Base-by-base conservation (phyloP, 148 eudicot species). In the Vaccinium macrocarpon region DNA sequence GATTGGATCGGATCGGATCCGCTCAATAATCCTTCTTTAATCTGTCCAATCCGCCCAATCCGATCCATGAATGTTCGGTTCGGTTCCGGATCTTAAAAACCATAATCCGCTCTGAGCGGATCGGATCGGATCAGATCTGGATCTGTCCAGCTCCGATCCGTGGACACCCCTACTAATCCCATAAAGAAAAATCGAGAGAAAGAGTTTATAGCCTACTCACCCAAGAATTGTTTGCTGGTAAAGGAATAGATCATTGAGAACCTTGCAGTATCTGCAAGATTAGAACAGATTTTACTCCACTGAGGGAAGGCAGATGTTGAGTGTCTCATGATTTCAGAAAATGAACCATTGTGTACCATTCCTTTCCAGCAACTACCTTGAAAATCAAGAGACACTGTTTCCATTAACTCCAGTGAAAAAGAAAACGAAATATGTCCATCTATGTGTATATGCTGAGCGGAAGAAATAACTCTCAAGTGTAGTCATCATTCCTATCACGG, bases 301-400 rank as follows among this genome's bases (percentile, higher is more conserved):
- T 59, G 66, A 9, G 25, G 66, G 66, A 9, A 59, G 66, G 21
- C 66, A 21, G 38, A 35, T n/a, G 66, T 59, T 6, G 25, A 59
- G 25, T 59, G 9, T 68, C 14, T 25, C 16, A 25, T 68, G 5
- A 25, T 68, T 72, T 72, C 46, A 16, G 42, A 72, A 72, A 8
- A 32, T 35, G 4, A 10, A 6, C 42, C 49, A 5, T 35, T 6
- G 18, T 13, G 18, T 72, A 32, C 76, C 38, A 29, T 29, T 72
- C 46, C 76, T 32, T 72, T 72, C 21, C 76, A 72, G 76, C 76
- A 72, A 72, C 46, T 13, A 72, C 76, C 76, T 13, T 35, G 38
- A 72, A 72, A 68, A 32, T 14, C 21, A 72, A 72, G 46, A 29
- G 15, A 72, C 46, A 35, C 19, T 6, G 76, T 72, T 32, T 71